These are phyloP conservation scores for Xylariaceae sp. DNA, from an alignment of 2,329 filamentous ascomycete genomes.

Conservation along the genomic window DNA sequence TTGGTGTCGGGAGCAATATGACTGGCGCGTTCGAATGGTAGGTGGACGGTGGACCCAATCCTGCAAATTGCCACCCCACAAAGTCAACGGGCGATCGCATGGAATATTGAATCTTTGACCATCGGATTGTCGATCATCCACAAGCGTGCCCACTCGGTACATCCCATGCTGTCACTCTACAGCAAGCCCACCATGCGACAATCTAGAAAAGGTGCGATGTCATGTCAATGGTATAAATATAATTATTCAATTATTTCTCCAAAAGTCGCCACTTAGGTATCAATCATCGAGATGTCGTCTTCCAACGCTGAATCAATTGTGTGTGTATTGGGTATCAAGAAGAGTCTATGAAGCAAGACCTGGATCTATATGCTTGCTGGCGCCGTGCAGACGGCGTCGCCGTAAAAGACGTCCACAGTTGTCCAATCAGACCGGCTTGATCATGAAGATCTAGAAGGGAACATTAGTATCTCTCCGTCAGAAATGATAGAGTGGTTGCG, in stretches of 20 bases:
- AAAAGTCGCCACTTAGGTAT: conserved; percentile 16
- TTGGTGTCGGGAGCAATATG: neutral
- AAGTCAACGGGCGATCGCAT: neutral
- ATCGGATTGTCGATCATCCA: conserved; percentile 11
- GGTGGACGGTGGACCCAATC: conserved; percentile 1
- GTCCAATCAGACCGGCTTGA: conserved; percentile 29
- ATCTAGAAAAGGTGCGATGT: conserved; percentile 4
- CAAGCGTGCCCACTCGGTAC: conserved; percentile 14
- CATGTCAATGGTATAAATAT: conserved; percentile 1
- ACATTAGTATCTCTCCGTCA: conserved; percentile 16
- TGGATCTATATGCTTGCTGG: conserved; percentile 16
- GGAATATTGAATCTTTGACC: neutral
- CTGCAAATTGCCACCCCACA: conserved; percentile 5
- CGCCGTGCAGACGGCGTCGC: conserved; percentile 3
- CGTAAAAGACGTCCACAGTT: conserved; percentile 2
- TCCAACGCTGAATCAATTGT: conserved; percentile 8
- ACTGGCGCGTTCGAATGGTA: conserved; percentile 1
- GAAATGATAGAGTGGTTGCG: neutral
- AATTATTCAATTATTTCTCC: neutral
- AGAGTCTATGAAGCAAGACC: conserved; percentile 13
- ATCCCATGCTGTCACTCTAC: conserved; percentile 6
- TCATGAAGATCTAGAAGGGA: conserved; percentile 30
- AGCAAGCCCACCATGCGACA: conserved; percentile 4
- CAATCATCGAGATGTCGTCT: conserved; percentile 3
- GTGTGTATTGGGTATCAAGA: conserved; percentile 29